Evolutionary conservation across 768 basidiomycete genomes (phyloP), one percentile per base, ranked within the genome.

Genomic region (Auricularia cornea): DNA sequence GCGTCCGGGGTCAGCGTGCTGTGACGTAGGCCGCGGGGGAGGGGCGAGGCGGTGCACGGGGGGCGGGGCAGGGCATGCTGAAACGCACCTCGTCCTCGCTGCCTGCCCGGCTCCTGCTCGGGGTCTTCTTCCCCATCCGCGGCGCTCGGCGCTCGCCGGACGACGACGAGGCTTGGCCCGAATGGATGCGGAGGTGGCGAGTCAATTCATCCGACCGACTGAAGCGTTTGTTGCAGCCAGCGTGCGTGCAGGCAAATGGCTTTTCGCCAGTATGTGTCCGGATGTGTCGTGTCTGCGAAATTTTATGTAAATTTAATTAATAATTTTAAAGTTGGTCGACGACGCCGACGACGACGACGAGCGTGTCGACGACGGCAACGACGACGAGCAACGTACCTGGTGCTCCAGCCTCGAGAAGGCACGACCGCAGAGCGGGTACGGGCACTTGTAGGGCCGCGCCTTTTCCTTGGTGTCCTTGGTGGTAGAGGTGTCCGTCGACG

Each of bases 201-300:
- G 96, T 99, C 67, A 99, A 85, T 76, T 99, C 96, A 79, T 99
- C 96, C n/a, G 92, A 94, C 64, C 96, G 88, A 20, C 92, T 94
- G 75, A 99, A 99, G 4, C 94, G 89, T 75, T 98, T 99, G 76
- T 97, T 95, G 82, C 96, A 99, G n/a, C 87, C 84, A 3, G 92
- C 86, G 73, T 88, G 92, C 1, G 86, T 88, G 83, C 96, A 99
- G 26, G 85, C 83, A 70, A 98, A 98, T 2, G 96, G 96, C 69
- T 97, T 98, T 77, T 99, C 96, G 70, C 96, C 96, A 0, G 96
- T 99, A 74, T 99, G 96, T 0, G 95, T 99, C 64, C 96, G 89
- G 62, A 98, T 97, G 72, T 99, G 96, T 66, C 96, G 89, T 23
- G 96, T 99, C 92, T 98, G 74, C 0, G n/a, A n/a, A n/a, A n/a